Conservation (phyloP, 768 basidiomycete genomes). For the Podaxis sp. region DNA sequence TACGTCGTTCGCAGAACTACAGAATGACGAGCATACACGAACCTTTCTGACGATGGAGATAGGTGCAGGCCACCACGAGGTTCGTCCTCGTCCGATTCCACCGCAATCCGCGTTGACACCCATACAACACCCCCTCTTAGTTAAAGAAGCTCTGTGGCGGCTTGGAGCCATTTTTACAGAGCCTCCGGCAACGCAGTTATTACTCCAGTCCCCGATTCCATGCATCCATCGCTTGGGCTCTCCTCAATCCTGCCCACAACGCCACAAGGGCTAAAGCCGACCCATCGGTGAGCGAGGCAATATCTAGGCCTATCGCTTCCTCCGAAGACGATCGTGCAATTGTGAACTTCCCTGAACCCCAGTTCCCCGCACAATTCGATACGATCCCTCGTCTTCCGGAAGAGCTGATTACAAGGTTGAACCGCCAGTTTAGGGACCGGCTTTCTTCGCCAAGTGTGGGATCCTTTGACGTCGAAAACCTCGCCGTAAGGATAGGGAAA, state of each 20-base stretch:
- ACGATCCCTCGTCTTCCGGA: constrained; percentile 54
- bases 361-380: constrained; percentile 33
- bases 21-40: constrained; percentile 80
- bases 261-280: background rate
- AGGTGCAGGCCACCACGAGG: constrained; percentile 82
- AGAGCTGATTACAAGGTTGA: constrained; percentile 47
- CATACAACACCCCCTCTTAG: constrained; percentile 37
- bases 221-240: constrained; percentile 85
- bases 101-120: background rate
- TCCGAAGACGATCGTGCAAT: constrained; percentile 17
- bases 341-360: constrained; percentile 18
- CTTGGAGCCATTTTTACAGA: constrained; percentile 56
- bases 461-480: constrained; percentile 48
- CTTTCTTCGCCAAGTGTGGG: constrained; percentile 46
- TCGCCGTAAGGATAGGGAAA: constrained; percentile 74
- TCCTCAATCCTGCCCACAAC: constrained; percentile 43
- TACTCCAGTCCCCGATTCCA: constrained; percentile 85
- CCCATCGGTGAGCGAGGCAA: constrained; percentile 18
- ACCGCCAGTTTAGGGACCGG: constrained; percentile 41
- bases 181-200: constrained; percentile 74
- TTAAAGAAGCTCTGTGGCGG: constrained; percentile 52
- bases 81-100: constrained; percentile 27
- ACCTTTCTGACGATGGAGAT: constrained; percentile 81
- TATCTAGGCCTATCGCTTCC: constrained; percentile 18
- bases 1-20: constrained; percentile 64